Evolutionary conservation across 257 asterid genomes (phyloP), one percentile per base, ranked within the genome.

Genomic region (Avicennia marina): DNA sequence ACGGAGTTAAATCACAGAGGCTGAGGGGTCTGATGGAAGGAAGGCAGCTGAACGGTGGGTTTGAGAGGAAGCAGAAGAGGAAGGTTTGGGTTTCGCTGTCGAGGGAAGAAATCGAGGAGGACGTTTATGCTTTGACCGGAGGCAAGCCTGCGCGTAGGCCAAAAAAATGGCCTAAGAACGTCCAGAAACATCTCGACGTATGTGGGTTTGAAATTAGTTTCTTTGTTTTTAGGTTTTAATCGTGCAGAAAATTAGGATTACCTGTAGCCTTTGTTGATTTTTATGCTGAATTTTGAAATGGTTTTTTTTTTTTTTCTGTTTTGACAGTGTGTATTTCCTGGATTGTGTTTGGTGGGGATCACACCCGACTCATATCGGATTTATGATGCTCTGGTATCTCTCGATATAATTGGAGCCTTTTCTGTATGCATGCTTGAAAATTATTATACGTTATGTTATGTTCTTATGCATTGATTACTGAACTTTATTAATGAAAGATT

Each of bases 51-150:
- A 59, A 51, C 19, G 74, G 72, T 49, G 72, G 73, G 21, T 54
- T 46, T 49, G 78, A 61, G 36, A 56, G 65, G 73, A 77, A 74
- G 62, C 74, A 66, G 22, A 86, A 76, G 78, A 75, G 74, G 82
- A 87, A 65, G 79, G 25, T 90, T 8, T 87, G 91, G 96, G 74
- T 87, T 70, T 82, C 96, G 34, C 72, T 90, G 4, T 78, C 96
- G n/a, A 81, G 53, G 55, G 96, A 84, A 45, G 98, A 90, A 76
- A 90, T 90, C 48, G 98, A 90, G 29, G 98, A 90, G 66, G 98
- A 90, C 58, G 66, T 90, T 40, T 90, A 84, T 36, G 70, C 98
- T 32, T 39, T 87, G 67, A 90, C 98, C 12, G 96, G 98, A 32
- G 78, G 84, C 15, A 74, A 75, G 49, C 96, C 98, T 42, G 42